phyloP scores from a whole-genome alignment of 495 filamentous ascomycete species.

The Hypoxylon cercidicola region DNA sequence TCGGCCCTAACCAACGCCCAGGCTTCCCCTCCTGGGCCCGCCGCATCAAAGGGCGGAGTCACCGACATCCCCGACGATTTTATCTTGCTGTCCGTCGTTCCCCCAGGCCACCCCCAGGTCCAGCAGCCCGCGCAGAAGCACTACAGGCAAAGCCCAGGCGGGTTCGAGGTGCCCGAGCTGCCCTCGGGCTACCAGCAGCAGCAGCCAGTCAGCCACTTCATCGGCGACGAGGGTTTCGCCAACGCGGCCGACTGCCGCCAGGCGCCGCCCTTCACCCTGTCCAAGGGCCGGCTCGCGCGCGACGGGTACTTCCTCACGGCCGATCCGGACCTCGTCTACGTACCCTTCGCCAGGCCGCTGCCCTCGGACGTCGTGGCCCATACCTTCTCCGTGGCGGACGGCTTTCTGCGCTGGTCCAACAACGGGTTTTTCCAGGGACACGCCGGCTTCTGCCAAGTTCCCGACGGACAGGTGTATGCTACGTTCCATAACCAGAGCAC shows the following conservation, averaged over 20 bases:
- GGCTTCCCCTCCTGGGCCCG: conserved; percentile 14
- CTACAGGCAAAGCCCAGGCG: too few relatives aligned
- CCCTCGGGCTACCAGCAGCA: conserved; percentile 14
- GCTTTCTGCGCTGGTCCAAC: conserved; percentile 28
- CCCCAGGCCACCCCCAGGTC: neutral
- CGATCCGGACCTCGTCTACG: conserved; percentile 4
- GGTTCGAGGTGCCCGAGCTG: too few relatives aligned
- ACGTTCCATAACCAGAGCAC: conserved; percentile 14
- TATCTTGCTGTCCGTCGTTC: conserved; percentile 23
- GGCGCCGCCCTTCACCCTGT: conserved; percentile 26
- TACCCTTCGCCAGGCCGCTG: conserved; percentile 1
- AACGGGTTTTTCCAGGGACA: conserved; percentile 19
- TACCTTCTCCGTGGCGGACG: conserved; percentile 23
- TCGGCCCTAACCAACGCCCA: conserved; percentile 37
- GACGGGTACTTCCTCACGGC: conserved; percentile 8
- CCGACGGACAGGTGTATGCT: conserved; percentile 18
- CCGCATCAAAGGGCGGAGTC: neutral
- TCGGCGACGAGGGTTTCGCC: conserved; percentile 14
- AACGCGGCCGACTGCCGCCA: conserved; percentile 8
- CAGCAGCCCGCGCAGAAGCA: neutral
- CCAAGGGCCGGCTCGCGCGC: neutral
- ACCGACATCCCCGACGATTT: conserved; percentile 6
- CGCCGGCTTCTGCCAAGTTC: conserved; percentile 23
- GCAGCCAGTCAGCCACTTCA: conserved; percentile 3
- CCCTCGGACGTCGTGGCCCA: neutral